A percentile compares a stretch with the other conserved stretches of the same genome.
Conservation (phyloP, 305 asterid species). For the Rubia occidens region DNA sequence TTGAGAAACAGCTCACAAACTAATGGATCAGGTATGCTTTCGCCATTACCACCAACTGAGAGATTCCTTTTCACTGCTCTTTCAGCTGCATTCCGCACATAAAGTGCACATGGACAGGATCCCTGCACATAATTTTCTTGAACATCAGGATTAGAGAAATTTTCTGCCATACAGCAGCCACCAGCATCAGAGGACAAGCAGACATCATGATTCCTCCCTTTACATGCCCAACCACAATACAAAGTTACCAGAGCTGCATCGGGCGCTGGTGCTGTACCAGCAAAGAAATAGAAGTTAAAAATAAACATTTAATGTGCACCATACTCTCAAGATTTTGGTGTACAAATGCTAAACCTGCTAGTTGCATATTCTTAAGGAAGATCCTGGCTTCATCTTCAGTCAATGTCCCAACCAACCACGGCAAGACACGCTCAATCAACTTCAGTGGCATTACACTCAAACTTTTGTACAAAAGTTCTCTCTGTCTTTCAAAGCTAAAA, state of each 20-base stretch:
- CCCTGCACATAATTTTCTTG: slow-evolving; percentile 22
- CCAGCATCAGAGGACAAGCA: slow-evolving; percentile 34
- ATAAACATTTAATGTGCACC: slow-evolving; percentile 1
- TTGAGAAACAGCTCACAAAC: slow-evolving; percentile 13
- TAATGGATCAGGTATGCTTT: slow-evolving; percentile 12
- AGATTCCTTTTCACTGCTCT: slow-evolving; percentile 26
- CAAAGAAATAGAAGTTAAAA: slow-evolving; percentile 18
- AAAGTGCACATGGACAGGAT: slow-evolving; percentile 29
- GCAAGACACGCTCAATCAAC: slow-evolving; percentile 42
- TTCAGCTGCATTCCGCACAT: slow-evolving; percentile 20
- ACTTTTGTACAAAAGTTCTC: too few species aligned
- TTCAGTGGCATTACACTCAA: slow-evolving; percentile 37
- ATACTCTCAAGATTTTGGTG: not conserved
- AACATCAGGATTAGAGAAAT: slow-evolving; percentile 13
- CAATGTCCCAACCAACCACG: slow-evolving; percentile 36
- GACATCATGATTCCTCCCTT: slow-evolving; percentile 30
- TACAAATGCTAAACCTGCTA: slow-evolving; percentile 29
- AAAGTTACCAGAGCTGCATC: slow-evolving; percentile 39
- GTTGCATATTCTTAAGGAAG: slow-evolving; percentile 35
- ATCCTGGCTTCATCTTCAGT: slow-evolving; percentile 34
- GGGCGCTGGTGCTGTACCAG: slow-evolving; percentile 30
- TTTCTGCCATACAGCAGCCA: slow-evolving; percentile 30
- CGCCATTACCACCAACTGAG: slow-evolving; percentile 12
- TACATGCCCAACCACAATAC: slow-evolving; percentile 46
- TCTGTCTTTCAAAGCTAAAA: slow-evolving; percentile 11